Evolutionary conservation across 2,329 filamentous ascomycete genomes (phyloP).

Genomic region (Fusarium austroafricanum): DNA sequence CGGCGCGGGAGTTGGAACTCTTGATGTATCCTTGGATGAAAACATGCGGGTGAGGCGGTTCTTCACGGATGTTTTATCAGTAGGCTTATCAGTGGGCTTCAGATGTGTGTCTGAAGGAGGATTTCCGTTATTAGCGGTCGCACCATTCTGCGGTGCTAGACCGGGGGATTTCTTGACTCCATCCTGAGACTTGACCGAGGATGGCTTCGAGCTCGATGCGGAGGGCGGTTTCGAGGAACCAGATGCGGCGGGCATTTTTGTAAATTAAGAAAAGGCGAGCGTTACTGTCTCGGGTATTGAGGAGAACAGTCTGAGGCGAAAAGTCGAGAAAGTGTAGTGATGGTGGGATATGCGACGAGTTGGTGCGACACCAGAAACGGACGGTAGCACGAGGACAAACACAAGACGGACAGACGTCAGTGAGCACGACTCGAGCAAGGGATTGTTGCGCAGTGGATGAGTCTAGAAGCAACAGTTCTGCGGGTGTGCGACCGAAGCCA

Average conservation of each 20-base stretch:
- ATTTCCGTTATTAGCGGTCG: slow-evolving; percentile 45
- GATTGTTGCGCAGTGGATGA: slow-evolving; percentile 38
- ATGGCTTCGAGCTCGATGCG: slow-evolving; percentile 60
- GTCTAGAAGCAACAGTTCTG: slow-evolving; percentile 34
- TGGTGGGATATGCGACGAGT: slow-evolving; percentile 24
- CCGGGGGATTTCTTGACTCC: slow-evolving; percentile 56
- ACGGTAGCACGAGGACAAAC: slow-evolving; percentile 16
- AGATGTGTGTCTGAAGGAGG: slow-evolving; percentile 35
- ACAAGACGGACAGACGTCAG: slow-evolving; percentile 27
- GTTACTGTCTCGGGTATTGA: slow-evolving; percentile 26
- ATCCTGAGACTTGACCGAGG: slow-evolving; percentile 63
- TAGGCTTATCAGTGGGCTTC: slow-evolving; percentile 36
- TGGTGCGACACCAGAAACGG: slow-evolving; percentile 31
- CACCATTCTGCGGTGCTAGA: slow-evolving; percentile 55
- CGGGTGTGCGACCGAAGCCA: slow-evolving; percentile 29
- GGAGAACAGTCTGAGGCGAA: slow-evolving; percentile 2
- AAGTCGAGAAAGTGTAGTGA: slow-evolving; percentile 17
- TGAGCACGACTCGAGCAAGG: slow-evolving; percentile 37
- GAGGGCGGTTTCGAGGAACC: slow-evolving; percentile 54
- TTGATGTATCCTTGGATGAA: slow-evolving; percentile 65
- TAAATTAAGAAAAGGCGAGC: slow-evolving; percentile 5
- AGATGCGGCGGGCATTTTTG: slow-evolving; percentile 51
- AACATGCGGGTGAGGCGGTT: slow-evolving; percentile 75
- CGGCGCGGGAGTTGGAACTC: slow-evolving; percentile 49
- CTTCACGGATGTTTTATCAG: slow-evolving; percentile 65